Conservation (phyloP, 2,329 filamentous ascomycete species). For the Scolecobasidium constrictum region DNA sequence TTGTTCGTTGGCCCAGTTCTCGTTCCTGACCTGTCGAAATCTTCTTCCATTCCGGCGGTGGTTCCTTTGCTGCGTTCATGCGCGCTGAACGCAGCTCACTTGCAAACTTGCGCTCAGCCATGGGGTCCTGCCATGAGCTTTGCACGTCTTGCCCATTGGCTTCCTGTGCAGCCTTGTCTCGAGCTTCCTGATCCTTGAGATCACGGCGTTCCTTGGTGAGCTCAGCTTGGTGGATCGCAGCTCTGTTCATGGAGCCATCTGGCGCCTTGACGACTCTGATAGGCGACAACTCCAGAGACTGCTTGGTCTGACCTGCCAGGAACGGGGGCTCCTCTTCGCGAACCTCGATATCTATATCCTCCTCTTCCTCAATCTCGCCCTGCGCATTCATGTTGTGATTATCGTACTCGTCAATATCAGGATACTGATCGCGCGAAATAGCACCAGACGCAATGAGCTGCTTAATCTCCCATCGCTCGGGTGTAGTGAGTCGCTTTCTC, state of each 20-base stretch:
- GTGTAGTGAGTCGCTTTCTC: slow-evolving; percentile 90
- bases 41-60: slow-evolving; percentile 86
- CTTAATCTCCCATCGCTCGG: slow-evolving; percentile 94
- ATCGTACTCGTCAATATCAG: slow-evolving; percentile 89
- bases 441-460: slow-evolving; percentile 94
- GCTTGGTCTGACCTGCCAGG: slow-evolving; percentile 89
- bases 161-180: slow-evolving; percentile 65
- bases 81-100: slow-evolving; percentile 67
- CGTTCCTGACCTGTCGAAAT: slow-evolving; percentile 70
- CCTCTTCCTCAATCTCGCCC: slow-evolving; percentile 80
- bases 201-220: slow-evolving; percentile 87
- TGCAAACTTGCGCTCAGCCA: slow-evolving; percentile 85
- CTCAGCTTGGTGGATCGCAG: slow-evolving; percentile 85
- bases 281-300: slow-evolving; percentile 86
- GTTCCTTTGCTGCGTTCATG: slow-evolving; percentile 47
- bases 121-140: slow-evolving; percentile 93
- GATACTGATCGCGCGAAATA: slow-evolving; percentile 84
- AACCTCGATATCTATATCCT: slow-evolving; percentile 95
- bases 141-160: slow-evolving; percentile 70
- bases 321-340: slow-evolving; percentile 95
- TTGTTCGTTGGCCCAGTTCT: slow-evolving; percentile 75
- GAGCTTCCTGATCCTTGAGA: slow-evolving; percentile 74
- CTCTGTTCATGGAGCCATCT: slow-evolving; percentile 93
- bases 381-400: slow-evolving; percentile 79
- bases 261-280: slow-evolving; percentile 96